phyloP scores from a whole-genome alignment of 2,329 filamentous ascomycete genomes.

The Diaporthe sp. region DNA sequence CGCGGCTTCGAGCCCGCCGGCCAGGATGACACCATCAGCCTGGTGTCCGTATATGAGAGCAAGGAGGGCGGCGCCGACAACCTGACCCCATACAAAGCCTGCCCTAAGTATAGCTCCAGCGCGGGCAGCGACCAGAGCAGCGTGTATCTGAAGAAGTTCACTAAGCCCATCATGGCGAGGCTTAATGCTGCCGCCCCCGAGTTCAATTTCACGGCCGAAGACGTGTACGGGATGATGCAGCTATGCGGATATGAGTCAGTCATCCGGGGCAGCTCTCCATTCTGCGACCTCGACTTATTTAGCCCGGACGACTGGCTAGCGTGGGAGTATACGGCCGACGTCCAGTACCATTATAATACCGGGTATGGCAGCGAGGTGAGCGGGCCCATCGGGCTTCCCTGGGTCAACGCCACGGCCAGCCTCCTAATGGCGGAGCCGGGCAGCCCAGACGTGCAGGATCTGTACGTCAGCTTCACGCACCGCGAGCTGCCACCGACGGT shows the following conservation, averaged over 20 bases:
- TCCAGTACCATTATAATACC: slow-evolving; percentile 75
- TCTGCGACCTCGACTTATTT: slow-evolving; percentile 73
- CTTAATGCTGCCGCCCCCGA: slow-evolving; percentile 65
- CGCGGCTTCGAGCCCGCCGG: slow-evolving; percentile 63
- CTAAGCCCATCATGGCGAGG: slow-evolving; percentile 71
- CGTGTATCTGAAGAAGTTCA: slow-evolving; percentile 68
- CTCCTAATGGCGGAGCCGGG: slow-evolving; percentile 57
- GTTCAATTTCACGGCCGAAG: slow-evolving; percentile 75
- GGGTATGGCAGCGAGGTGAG: slow-evolving; percentile 74
- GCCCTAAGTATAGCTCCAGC: slow-evolving; percentile 72
- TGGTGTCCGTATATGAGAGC: slow-evolving; percentile 70
- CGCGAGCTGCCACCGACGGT: slow-evolving; percentile 78
- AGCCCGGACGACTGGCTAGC: slow-evolving; percentile 74
- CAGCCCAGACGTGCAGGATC: slow-evolving; percentile 62
- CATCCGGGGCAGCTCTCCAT: slow-evolving; percentile 72
- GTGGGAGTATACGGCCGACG: slow-evolving; percentile 76
- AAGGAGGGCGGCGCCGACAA: slow-evolving; percentile 70
- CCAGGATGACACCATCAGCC: slow-evolving; percentile 66
- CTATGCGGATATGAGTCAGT: slow-evolving; percentile 77
- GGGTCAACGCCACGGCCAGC: slow-evolving; percentile 73
- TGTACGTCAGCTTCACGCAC: slow-evolving; percentile 79
- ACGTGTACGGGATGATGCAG: slow-evolving; percentile 77
- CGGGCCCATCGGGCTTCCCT: slow-evolving; percentile 74
- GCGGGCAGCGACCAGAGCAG: slow-evolving; percentile 68
- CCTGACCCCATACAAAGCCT: slow-evolving; percentile 75